phyloP scores from a whole-genome alignment of 177 flowering plant species.

The Vitis hybrid region DNA sequence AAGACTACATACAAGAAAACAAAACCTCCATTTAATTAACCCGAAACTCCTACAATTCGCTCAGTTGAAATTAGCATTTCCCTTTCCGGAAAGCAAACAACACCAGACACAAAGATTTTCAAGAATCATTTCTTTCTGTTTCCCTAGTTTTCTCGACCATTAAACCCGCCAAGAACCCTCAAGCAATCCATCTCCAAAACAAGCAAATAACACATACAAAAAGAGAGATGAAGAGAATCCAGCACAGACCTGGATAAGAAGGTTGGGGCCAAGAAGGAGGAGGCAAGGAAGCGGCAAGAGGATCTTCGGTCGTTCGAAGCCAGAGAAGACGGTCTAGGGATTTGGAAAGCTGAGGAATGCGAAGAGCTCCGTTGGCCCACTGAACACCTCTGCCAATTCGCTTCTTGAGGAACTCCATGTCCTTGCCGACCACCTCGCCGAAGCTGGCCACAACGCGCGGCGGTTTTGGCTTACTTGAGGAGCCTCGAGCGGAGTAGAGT shows the following conservation, averaged over 20 bases:
- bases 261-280: conserved; percentile 62
- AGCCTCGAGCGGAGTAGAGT: background rate
- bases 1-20: too few species aligned
- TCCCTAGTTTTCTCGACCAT: too few species aligned
- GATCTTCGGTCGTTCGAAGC: conserved; percentile 73
- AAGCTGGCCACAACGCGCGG: conserved; percentile 29
- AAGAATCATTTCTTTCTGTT: too few species aligned
- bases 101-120: too few species aligned
- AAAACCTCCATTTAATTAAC: too few species aligned
- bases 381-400: conserved; percentile 38
- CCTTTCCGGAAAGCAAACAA: too few species aligned
- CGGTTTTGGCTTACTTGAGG: conserved; percentile 9
- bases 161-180: too few species aligned
- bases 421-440: conserved; percentile 50
- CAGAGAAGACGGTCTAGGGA: conserved; percentile 60
- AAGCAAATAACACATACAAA: background rate
- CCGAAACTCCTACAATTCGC: too few species aligned
- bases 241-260: conserved; percentile 69
- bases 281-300: conserved; percentile 22
- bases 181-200: background rate
- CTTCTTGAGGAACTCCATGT: conserved; percentile 54
- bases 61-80: too few species aligned
- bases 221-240: background rate
- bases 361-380: conserved; percentile 61
- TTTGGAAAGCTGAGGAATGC: conserved; percentile 54